Percentiles rank a stretch among this genome's conserved stretches.
Evolutionary conservation across 768 basidiomycete genomes (phyloP).

Genomic region (Vararia minispora): DNA sequence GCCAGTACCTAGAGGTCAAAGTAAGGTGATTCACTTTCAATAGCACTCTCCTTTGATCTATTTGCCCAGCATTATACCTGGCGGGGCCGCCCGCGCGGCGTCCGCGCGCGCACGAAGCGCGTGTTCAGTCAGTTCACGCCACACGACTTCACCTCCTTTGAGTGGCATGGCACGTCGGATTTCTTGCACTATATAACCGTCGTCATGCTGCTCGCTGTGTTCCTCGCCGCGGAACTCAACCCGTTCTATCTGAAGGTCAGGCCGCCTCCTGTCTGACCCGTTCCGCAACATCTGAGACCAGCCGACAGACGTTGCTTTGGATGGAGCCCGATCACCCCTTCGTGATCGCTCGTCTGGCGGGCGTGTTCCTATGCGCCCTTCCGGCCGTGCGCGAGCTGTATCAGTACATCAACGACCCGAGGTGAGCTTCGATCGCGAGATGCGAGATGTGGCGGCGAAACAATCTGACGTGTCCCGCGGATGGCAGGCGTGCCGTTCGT

Average conservation of each 20-base stretch:
- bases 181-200: conserved; percentile 69
- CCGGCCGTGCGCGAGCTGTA: conserved; percentile 78
- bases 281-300: neutral
- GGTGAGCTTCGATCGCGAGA: conserved; percentile 31
- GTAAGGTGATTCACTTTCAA: conserved; percentile 25
- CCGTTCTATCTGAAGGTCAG: conserved; percentile 81
- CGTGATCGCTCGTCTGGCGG: conserved; percentile 57
- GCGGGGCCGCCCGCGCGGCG: conserved; percentile 69
- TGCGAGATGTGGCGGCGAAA: neutral
- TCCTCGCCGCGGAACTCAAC: conserved; percentile 77
- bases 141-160: conserved; percentile 80
- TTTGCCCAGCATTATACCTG: conserved; percentile 62
- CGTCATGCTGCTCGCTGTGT: conserved; percentile 63
- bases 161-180: conserved; percentile 71
- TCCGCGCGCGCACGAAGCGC: conserved; percentile 69
- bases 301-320: conserved; percentile 54
- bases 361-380: conserved; percentile 77
- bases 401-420: conserved; percentile 74
- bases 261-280: conserved; percentile 5
- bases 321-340: conserved; percentile 89
- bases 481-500: conserved; percentile 57
- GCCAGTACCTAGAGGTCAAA: conserved; percentile 83
- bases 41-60: neutral
- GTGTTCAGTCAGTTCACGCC: conserved; percentile 80
- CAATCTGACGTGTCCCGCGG: conserved; percentile 2